Base-by-base conservation (phyloP, 108 stramenopile genomes). In the Bacterosira constricta region DNA sequence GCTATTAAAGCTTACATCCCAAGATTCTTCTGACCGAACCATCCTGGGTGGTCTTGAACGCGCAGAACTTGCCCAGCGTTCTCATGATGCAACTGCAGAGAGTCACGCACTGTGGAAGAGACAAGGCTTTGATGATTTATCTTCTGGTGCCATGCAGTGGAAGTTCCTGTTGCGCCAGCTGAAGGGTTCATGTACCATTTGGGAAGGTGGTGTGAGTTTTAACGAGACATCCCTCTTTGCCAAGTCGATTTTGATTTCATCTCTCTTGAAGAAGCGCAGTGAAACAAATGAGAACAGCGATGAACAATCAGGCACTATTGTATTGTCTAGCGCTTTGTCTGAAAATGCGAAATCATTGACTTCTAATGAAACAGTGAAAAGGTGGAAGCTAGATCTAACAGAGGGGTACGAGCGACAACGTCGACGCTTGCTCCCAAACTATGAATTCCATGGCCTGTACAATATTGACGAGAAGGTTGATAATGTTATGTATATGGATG, bases 391-490 rank as follows among this genome's bases (percentile, higher is more conserved):
- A 8, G 95, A 96, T 80, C 63, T 93, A 44, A 86, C 90, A 18
- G 95, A 96, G 78, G 92, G 95, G 4, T 83, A 82, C 66, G 95
- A 96, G 69, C 79, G 90, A 12, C 91, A 91, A 62, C 81, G 95
- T 31, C 85, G 89, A 12, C 81, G 90, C 11, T 64, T 96, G n/a
- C 77, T 93, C 2, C 91, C 91, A 21, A 96, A 96, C 64, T 93
- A 92, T 51, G 95, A 96, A 72, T 96, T 93, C 73, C 87, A 90
- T 80, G 89, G 85, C 51, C 63, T 96, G n/a, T 96, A 93, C 69
- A 91, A 91, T 42, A 77, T 96, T 25, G 89, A 94, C 49, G 93
- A 90, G 65, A 77, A 67, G 21, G 66, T 73, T 59, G 83, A 85
- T 37, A 68, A 72, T 36, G 59, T 73, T 4, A 46, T 74, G 47